These are phyloP conservation scores for Candida sanyaensis DNA, from an alignment of 1,139 yeast species.

Conservation along the genomic window DNA sequence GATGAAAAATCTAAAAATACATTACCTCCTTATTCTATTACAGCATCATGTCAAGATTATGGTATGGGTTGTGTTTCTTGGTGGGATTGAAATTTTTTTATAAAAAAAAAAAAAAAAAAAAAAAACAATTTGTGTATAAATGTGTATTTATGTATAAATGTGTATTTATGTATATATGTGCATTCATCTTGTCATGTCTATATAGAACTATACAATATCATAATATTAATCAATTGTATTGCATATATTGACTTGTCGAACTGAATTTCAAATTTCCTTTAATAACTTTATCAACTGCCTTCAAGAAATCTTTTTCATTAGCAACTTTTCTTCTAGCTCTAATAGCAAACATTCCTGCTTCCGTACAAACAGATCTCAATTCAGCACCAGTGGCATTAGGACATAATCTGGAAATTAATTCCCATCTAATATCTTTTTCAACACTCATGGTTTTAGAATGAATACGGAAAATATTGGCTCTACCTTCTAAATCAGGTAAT, in stretches of 20 bases:
- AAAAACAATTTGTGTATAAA: slow-evolving; percentile 4
- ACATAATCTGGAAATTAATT: slow-evolving; percentile 91
- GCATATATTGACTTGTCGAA: slow-evolving; percentile 97
- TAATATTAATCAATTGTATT: slow-evolving; percentile 56
- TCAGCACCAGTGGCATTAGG: slow-evolving; percentile 99
- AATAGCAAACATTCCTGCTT: slow-evolving; percentile 99
- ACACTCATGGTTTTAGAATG: slow-evolving; percentile 98
- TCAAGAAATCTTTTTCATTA: slow-evolving; percentile 93
- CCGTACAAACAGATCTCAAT: slow-evolving; percentile 92
- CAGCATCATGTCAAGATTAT: slow-evolving; percentile 92
- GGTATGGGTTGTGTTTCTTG: slow-evolving; percentile 96
- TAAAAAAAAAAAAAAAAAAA: too few relatives aligned
- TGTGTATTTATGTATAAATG: not conserved
- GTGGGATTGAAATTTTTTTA: slow-evolving; percentile 74
- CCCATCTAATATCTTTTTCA: slow-evolving; percentile 98
- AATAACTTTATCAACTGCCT: slow-evolving; percentile 97
- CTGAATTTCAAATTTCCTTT: slow-evolving; percentile 98
- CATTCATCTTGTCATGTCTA: too few relatives aligned
- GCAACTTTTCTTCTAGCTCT: slow-evolving; percentile 98
- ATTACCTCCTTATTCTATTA: slow-evolving; percentile 74
- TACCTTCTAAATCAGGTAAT: slow-evolving; percentile 93
- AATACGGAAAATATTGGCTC: slow-evolving; percentile 95
- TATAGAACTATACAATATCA: not conserved
- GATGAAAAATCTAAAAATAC: slow-evolving; percentile 32
- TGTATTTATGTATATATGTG: too few relatives aligned